Evolutionary conservation across 2,329 filamentous ascomycete species (phyloP), one percentile per base, ranked within the genome.

Genomic region (Metarhizium album): DNA sequence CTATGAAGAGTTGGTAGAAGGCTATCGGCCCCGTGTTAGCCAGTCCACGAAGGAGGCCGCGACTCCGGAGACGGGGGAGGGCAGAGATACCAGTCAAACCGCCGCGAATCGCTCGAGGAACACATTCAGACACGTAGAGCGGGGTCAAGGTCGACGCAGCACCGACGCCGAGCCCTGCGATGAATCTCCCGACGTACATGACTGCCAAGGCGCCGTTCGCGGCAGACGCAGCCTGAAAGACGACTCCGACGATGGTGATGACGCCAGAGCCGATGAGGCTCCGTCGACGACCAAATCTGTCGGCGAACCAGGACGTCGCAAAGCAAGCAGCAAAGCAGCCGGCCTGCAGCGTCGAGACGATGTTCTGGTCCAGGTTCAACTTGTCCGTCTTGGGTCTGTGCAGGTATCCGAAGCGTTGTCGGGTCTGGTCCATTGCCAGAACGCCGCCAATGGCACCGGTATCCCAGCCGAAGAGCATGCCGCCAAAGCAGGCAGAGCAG

Each of bases 401-500:
- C 24, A 56, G 57, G 45, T 70, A 71, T 42, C 67, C 65, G 51
- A 65, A 71, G 23, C 55, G 60, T 71, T 66, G 62, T 61, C 79
- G 73, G 56, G 83, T 84, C 5, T 72, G 69, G 16, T 71, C 67
- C 68, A 86, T 74, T 47, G 76, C 78, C 24, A 86, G 67, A 45
- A 86, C 79, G 57, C 83, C 83, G 37, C 83, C 80, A 54, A 86
- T 85, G 55, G 82, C 82, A 49, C 82, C 82, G 27, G 80, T 83
- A 59, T 73, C 70, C 70, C 70, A 73, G 42, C 71, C 71, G 47
- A 73, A 73, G 27, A 73, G 62, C 70, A 74, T 73, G 47, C 83
- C 84, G 53, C 84, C 84, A 53, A 85, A 87, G 65, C 83, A 86
- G 40, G 80, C 72, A 42, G 80, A 81, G 61, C 74, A 80, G 46